Percentiles rank a stretch among this genome's conserved stretches.
Conservation (phyloP, 129 eudicot species). For the Kitagawia praeruptora region DNA sequence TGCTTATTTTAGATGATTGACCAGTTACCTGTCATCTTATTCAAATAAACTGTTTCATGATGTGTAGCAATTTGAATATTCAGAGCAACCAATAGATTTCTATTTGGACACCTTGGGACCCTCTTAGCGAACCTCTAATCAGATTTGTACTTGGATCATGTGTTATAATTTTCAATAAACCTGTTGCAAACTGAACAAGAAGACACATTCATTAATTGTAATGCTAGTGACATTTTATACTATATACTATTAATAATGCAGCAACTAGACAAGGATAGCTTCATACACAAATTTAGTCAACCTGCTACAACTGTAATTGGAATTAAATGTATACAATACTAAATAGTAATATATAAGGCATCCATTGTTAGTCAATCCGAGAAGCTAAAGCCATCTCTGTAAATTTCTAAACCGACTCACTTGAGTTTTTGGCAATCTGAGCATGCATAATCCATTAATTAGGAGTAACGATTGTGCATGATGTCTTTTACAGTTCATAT, state of each 20-base stretch:
- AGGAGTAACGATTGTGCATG: background rate
- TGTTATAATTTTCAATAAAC: background rate
- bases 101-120: background rate
- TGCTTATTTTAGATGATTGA: background rate
- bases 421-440: background rate
- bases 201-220: background rate
- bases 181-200: background rate
- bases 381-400: background rate
- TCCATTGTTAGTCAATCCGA: background rate
- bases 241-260: background rate
- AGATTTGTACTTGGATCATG: background rate
- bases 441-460: background rate
- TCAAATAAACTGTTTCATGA: background rate
- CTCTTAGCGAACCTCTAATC: background rate
- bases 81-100: background rate
- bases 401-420: background rate
- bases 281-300: background rate
- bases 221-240: background rate
- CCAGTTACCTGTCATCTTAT: background rate
- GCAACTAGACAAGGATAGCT: background rate
- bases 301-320: background rate
- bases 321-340: too few relatives aligned
- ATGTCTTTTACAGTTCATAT: background rate
- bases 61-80: background rate
- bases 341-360: background rate